Evolutionary conservation across 208 protist species (phyloP), one percentile per base, ranked within the genome.

Genomic region (Trypanosoma rangeli): DNA sequence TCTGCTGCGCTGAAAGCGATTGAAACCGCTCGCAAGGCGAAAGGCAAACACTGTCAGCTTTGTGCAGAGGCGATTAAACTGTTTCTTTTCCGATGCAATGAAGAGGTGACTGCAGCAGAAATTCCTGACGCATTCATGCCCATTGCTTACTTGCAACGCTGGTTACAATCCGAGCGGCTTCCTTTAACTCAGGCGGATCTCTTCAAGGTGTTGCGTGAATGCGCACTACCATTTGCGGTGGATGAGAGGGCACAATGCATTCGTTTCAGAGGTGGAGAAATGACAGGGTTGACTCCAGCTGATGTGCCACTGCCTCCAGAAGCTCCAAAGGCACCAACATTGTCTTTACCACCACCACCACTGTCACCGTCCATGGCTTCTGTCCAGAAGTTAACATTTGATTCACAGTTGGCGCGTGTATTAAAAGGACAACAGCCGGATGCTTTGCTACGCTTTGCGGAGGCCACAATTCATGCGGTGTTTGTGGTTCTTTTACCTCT

Each of bases 401-500:
- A 79, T 18, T 49, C 57, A 0, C 63, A 74, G 46, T 28, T 79
- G 5, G 55, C 26, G 4, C 67, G 67, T 55, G 67, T 73, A 44
- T 53, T 65, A 56, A 50, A 49, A 7, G n/a, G 66, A 31, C 60
- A 59, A 26, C 16, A 56, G 9, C 64, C 42, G 18, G 68, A 74
- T 15, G 63, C 59, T 15, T 33, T 72, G 16, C 33, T 71, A 0
- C 62, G 69, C 49, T 76, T 82, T 64, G 72, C 62, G 28, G 37
- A 82, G n/a, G 42, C 50, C 5, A 64, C 62, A 24, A 35, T 82
- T 16, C 66, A 74, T 52, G 77, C 72, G 28, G 68, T 75, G 1
- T 82, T 82, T 73, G 67, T 8, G 16, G 0, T 82, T 18, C 24
- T 82, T 52, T 57, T 73, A 29, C 74, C 67, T 29, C 37, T 70